phyloP scores from a whole-genome alignment of 306 rosid genomes.

The Trifolium subterraneum region DNA sequence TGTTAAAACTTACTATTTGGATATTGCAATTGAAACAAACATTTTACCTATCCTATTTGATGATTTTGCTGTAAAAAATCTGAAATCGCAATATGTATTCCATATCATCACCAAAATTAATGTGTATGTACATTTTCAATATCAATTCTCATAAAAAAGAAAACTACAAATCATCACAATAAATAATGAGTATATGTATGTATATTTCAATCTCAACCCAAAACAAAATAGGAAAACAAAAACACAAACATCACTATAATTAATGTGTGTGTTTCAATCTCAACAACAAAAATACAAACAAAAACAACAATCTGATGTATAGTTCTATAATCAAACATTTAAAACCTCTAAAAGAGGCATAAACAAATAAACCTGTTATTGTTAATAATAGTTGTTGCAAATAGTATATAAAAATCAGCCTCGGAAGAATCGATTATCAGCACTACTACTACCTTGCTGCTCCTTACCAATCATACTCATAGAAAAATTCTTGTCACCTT shows the following conservation, averaged over 20 bases:
- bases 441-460: not conserved
- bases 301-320: constrained; percentile 2
- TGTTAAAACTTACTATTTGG: not conserved
- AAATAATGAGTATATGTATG: not conserved
- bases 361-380: constrained; percentile 1
- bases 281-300: not conserved
- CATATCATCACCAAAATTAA: not conserved
- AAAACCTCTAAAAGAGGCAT: not conserved
- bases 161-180: not conserved
- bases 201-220: not conserved
- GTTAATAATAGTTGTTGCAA: not conserved
- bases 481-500: constrained; percentile 52
- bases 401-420: not conserved
- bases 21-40: not conserved
- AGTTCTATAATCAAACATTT: not conserved
- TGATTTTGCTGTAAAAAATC: not conserved
- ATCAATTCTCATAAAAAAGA: not conserved
- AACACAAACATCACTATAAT: not conserved
- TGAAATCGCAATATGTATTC: not conserved
- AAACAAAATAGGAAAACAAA: not conserved
- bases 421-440: not conserved
- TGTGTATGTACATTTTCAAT: not conserved
- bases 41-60: not conserved
- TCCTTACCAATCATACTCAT: not conserved
- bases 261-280: not conserved